Evolutionary conservation across 495 filamentous ascomycete species (phyloP).

Genomic region (Lichenothelia convexa): DNA sequence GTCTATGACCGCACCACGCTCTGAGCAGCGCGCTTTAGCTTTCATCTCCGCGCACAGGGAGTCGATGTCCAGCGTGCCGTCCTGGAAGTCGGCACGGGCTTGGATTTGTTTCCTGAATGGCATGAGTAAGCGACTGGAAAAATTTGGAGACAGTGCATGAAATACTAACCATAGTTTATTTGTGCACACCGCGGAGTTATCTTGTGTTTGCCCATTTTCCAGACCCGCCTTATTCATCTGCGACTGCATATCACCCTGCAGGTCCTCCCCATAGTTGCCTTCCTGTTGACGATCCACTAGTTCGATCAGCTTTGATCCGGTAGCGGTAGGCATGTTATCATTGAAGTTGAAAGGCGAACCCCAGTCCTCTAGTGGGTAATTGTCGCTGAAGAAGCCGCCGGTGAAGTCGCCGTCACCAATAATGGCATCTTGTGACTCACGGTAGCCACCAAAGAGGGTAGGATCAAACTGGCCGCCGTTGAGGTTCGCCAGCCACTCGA

Average conservation of each 20-base stretch:
- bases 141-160: constrained; percentile 5
- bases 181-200: constrained; percentile 46
- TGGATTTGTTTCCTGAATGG: constrained; percentile 70
- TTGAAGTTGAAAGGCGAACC: constrained; percentile 52
- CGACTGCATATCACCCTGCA: constrained; percentile 42
- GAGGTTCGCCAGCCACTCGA: constrained; percentile 70
- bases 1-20: constrained; percentile 77
- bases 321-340: constrained; percentile 20
- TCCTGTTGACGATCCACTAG: constrained; percentile 54
- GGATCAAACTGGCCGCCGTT: constrained; percentile 84
- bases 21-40: constrained; percentile 90
- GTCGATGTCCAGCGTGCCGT: constrained; percentile 83
- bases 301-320: constrained; percentile 53
- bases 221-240: too few relatives aligned
- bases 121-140: constrained; percentile 1
- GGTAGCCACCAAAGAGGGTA: constrained; percentile 79
- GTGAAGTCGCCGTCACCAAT: constrained; percentile 43
- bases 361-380: constrained; percentile 60
- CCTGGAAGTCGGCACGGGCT: constrained; percentile 67
- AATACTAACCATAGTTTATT: constrained; percentile 83
- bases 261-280: constrained; percentile 43
- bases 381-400: constrained; percentile 72
- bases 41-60: constrained; percentile 82
- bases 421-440: constrained; percentile 69
- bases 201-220: constrained; percentile 43